These are phyloP conservation scores for Pinus taeda DNA, from an alignment of 75 land plant species.

Conservation along the genomic window DNA sequence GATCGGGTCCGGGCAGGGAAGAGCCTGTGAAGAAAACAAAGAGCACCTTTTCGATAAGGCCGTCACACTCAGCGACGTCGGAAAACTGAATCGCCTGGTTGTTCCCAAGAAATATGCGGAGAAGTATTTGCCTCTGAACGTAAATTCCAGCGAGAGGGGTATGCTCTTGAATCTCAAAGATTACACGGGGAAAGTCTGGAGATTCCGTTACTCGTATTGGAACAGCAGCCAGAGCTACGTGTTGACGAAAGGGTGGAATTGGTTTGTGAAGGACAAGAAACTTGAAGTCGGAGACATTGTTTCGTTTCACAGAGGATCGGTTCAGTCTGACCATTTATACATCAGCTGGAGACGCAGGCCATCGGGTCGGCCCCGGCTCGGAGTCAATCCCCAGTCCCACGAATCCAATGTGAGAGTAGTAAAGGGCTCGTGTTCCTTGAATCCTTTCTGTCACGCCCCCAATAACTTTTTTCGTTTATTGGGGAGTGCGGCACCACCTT, in stretches of 20 bases:
- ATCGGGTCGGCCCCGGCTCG: background rate
- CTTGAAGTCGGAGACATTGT: conserved; percentile 19
- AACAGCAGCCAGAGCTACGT: conserved; percentile 43
- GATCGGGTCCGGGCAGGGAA: too few relatives aligned
- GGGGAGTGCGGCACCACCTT: too few relatives aligned
- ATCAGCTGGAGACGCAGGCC: conserved; percentile 3
- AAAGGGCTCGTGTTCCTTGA: background rate
- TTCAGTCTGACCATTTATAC: background rate
- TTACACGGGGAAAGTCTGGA: conserved; percentile 8
- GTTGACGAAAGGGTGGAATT: conserved; percentile 31
- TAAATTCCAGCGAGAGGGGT: conserved; percentile 5
- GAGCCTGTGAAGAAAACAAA: background rate
- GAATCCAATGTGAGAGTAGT: background rate
- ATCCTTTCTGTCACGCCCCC: too few relatives aligned
- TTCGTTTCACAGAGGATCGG: conserved; percentile 9
- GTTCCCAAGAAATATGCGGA: conserved; percentile 45
- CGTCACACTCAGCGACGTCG: conserved; percentile 56
- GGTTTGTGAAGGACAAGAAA: conserved; percentile 31
- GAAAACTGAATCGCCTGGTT: conserved; percentile 51
- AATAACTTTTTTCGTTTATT: too few relatives aligned
- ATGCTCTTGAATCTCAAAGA: conserved; percentile 16
- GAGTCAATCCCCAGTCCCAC: too few relatives aligned
- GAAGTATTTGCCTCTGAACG: conserved; percentile 25
- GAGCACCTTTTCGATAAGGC: conserved; percentile 35
- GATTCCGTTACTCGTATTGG: conserved; percentile 35